Percentiles rank a stretch among this genome's conserved stretches.
These are phyloP conservation scores for Suillus weaverae DNA, from an alignment of 768 basidiomycete species.

Conservation along the genomic window DNA sequence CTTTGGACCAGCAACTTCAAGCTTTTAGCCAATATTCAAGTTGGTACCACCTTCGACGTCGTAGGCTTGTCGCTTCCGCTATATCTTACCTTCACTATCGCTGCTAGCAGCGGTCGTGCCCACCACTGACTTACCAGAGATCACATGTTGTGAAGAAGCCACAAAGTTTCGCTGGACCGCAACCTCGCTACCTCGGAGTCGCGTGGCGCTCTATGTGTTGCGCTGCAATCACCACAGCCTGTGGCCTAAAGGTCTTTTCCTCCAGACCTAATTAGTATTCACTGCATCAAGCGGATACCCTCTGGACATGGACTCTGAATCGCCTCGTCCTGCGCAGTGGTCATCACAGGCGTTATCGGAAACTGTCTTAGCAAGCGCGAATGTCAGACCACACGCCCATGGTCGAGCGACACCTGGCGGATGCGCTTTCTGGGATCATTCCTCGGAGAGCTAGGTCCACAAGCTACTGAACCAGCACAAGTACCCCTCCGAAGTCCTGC, in stretches of 20 bases:
- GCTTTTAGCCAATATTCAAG: too few relatives aligned
- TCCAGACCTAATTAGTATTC: conserved; percentile 61
- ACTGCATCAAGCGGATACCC: conserved; percentile 89
- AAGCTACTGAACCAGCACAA: conserved; percentile 77
- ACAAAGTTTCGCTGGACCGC: conserved; percentile 90
- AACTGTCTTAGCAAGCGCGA: conserved; percentile 74
- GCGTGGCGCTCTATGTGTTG: conserved; percentile 94
- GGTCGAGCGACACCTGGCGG: conserved; percentile 97
- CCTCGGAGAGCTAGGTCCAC: conserved; percentile 81
- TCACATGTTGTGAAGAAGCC: conserved; percentile 86
- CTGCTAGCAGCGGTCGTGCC: too few relatives aligned
- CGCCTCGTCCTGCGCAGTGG: conserved; percentile 96
- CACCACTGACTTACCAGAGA: conserved; percentile 57
- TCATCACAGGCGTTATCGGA: conserved; percentile 93
- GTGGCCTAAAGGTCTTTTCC: conserved; percentile 56
- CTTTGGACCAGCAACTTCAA: conserved; percentile 93
- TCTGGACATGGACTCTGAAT: conserved; percentile 83
- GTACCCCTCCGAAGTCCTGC: conserved; percentile 95
- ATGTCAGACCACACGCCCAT: conserved; percentile 95
- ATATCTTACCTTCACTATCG: conserved; percentile 75
- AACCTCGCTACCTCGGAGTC: conserved; percentile 87
- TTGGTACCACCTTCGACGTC: conserved; percentile 98
- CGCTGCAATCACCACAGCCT: conserved; percentile 70
- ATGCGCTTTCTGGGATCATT: conserved; percentile 97
- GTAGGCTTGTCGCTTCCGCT: conserved; percentile 96